Conservation (phyloP, 495 filamentous ascomycete genomes). For the Penicillium odoratum region DNA sequence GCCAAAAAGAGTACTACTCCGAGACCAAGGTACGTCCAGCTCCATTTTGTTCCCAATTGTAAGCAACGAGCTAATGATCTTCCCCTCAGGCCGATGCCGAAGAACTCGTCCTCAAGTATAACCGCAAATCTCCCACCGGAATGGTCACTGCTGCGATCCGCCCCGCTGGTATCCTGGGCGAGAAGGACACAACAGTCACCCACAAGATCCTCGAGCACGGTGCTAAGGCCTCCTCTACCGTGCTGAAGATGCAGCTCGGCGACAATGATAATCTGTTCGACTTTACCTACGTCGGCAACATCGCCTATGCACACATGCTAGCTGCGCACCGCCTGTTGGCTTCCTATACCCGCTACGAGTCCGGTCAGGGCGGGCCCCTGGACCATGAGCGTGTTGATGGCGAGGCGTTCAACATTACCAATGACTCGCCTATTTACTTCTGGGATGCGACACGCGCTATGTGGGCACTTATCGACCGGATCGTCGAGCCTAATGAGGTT, state of each 20-base stretch:
- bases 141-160: constrained; percentile 80
- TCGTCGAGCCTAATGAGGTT: constrained; percentile 63
- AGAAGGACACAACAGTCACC: constrained; percentile 77
- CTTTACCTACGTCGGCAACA: constrained; percentile 57
- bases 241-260: constrained; percentile 82
- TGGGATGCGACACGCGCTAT: constrained; percentile 86
- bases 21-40: constrained; percentile 68
- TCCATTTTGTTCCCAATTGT: background rate
- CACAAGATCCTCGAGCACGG: constrained; percentile 52
- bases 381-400: constrained; percentile 84
- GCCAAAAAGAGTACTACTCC: constrained; percentile 87
- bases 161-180: constrained; percentile 87
- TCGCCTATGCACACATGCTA: constrained; percentile 50
- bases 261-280: constrained; percentile 76
- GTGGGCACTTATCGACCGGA: constrained; percentile 71
- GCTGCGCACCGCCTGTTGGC: constrained; percentile 69
- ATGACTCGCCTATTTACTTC: constrained; percentile 89
- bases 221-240: constrained; percentile 49
- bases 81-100: constrained; percentile 75
- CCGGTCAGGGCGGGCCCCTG: constrained; percentile 57
- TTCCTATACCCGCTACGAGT: constrained; percentile 50
- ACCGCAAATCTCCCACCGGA: constrained; percentile 63
- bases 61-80: background rate
- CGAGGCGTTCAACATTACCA: constrained; percentile 94
- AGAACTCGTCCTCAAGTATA: constrained; percentile 77